Evolutionary conservation across 306 rosid genomes (phyloP).

Genomic region (Lupinus albus): DNA sequence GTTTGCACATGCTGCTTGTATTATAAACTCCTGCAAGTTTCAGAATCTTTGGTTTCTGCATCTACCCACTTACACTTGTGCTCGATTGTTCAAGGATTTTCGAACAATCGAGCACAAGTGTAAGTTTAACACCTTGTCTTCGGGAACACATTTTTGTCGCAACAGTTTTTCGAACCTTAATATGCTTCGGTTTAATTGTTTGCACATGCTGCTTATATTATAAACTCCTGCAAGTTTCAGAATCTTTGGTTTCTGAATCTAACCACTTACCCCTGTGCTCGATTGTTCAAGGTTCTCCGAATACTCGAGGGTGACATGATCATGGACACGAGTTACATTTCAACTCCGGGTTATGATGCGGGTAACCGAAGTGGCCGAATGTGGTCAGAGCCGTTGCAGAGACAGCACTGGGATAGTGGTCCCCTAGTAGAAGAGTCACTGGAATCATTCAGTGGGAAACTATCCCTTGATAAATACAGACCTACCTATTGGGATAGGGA

Average conservation of each 20-base stretch:
- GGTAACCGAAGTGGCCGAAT: conserved; percentile 80
- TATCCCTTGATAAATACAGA: conserved; percentile 63
- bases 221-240: conserved; percentile 11
- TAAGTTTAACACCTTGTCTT: background rate
- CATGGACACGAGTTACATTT: conserved; percentile 71
- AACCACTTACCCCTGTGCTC: conserved; percentile 15
- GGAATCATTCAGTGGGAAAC: conserved; percentile 76
- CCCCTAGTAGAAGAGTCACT: conserved; percentile 58
- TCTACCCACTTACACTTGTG: conserved; percentile 19
- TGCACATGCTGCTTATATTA: background rate
- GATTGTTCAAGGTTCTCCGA: conserved; percentile 71
- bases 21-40: conserved; percentile 4
- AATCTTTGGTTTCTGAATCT: conserved; percentile 4
- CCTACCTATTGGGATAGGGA: conserved; percentile 71
- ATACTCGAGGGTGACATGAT: conserved; percentile 94
- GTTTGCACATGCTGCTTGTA: background rate
- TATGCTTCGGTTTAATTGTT: background rate
- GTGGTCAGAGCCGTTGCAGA: conserved; percentile 68
- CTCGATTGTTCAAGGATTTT: conserved; percentile 62
- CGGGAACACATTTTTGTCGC: background rate
- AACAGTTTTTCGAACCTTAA: background rate
- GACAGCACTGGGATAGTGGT: conserved; percentile 64
- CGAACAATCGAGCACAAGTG: conserved; percentile 91
- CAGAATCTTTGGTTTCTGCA: background rate
- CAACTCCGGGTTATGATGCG: conserved; percentile 70